Conservation (phyloP, 768 basidiomycete genomes). For the Calocybe cyanea region DNA sequence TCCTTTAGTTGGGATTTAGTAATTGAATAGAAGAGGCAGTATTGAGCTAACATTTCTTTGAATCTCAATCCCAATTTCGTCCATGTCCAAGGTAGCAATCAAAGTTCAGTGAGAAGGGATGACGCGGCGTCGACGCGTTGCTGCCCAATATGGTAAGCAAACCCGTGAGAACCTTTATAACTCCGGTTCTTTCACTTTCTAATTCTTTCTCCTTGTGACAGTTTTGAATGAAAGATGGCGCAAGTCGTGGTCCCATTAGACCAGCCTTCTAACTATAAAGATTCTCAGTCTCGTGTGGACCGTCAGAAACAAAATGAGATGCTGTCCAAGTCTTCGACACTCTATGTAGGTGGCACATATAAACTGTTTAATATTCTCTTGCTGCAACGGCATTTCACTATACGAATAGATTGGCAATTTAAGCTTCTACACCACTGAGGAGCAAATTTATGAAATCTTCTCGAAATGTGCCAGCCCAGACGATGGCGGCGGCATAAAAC, state of each 20-base stretch:
- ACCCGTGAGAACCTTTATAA: constrained; percentile 33
- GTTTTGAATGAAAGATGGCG: constrained; percentile 51
- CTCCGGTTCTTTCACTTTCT: constrained; percentile 4
- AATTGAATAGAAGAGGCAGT: background rate
- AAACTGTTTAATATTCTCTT: constrained; percentile 17
- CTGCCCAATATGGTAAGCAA: constrained; percentile 28
- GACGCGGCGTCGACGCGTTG: constrained; percentile 48
- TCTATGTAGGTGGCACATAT: constrained; percentile 66
- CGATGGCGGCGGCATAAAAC: constrained; percentile 86
- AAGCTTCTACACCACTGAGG: constrained; percentile 93
- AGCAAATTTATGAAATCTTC: constrained; percentile 93
- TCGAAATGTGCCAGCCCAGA: constrained; percentile 85
- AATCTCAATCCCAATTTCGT: constrained; percentile 85
- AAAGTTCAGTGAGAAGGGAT: constrained; percentile 29
- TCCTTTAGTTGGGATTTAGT: constrained; percentile 53
- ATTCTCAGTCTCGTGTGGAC: constrained; percentile 83
- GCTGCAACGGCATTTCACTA: constrained; percentile 10
- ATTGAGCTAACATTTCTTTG: constrained; percentile 60
- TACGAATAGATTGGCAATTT: constrained; percentile 82
- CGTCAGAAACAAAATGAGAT: constrained; percentile 74
- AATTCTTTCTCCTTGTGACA: background rate
- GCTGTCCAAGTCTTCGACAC: constrained; percentile 80
- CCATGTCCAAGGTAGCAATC: constrained; percentile 51
- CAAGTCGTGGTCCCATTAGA: constrained; percentile 84
- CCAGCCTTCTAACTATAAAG: constrained; percentile 96